Base-by-base conservation (phyloP, 2,329 filamentous ascomycete genomes). In the Stagonosporopsis tanaceti region DNA sequence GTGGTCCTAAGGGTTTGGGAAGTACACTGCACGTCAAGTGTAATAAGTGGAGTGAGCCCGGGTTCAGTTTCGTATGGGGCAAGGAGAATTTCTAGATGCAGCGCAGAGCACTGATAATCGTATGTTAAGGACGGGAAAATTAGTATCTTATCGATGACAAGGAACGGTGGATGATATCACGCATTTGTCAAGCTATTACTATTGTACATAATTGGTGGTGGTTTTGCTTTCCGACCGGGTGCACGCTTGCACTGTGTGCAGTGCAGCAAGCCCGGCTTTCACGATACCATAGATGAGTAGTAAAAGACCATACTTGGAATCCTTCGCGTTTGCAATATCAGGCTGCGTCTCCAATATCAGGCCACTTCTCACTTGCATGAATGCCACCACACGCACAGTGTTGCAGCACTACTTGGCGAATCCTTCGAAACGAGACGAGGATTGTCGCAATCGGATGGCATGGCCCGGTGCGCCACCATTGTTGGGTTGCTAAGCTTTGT, bases 1-100 rank as follows among this genome's bases (percentile, higher is more conserved):
- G 91, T 73, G 91, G 91, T 0, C 91, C 91, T 32, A 94, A 94
- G 79, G 87, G 86, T 1, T 78, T 94, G 63, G 91, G 91, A 47
- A 92, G 88, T 72, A 81, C 87, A 59, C 77, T 95, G 73, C 91
- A 95, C 71, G 84, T 92, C 60, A 93, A 91, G 79, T 95, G 91
- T 78, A 95, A 94, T 76, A 92, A 92, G 82, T 94, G 94, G 79
- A 91, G 89, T 57, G 90, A 93, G 72, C 90, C 90, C 73, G 90
- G 85, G 35, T 89, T 88, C 75, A 85, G 83, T 45, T 89, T 86
- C 66, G 85, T 88, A 45, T 89, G 86, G 86, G 86, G 86, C 69
- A 89, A 89, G 74, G 87, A 89, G 77, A 89, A 89, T 73, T 89
- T 88, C 71, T 88, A 85, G 68, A 32, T 3, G 15, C 32, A 34